phyloP scores from a whole-genome alignment of 495 filamentous ascomycete genomes.

The Gamarada debralockiae region DNA sequence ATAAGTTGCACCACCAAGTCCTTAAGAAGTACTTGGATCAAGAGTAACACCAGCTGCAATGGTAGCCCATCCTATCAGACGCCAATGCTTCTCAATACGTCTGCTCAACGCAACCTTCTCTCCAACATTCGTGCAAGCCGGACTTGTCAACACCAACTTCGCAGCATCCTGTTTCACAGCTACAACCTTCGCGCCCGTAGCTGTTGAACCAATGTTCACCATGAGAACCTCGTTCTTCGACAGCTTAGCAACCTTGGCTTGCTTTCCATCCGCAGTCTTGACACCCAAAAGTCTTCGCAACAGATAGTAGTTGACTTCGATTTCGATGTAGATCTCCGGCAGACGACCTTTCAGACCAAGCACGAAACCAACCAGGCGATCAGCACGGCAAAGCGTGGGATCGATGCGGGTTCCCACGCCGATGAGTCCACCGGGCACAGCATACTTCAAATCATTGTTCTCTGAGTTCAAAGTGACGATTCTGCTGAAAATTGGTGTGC shows the following conservation, averaged over 20 bases:
- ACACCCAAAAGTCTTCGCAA: conserved; percentile 92
- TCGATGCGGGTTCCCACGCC: conserved; percentile 97
- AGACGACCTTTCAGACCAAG: conserved; percentile 88
- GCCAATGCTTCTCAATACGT: conserved; percentile 99
- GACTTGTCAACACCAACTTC: conserved; percentile 78
- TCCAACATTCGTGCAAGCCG: conserved; percentile 87
- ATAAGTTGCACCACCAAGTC: neutral
- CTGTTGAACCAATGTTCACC: conserved; percentile 98
- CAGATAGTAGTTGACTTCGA: conserved; percentile 99
- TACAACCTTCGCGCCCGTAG: conserved; percentile 90
- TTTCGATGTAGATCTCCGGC: conserved; percentile 92
- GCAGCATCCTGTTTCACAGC: conserved; percentile 97
- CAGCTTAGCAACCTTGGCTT: conserved; percentile 97
- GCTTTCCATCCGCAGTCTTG: conserved; percentile 96
- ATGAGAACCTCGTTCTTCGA: conserved; percentile 97
- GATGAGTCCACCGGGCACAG: conserved; percentile 94
- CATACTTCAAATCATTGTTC: conserved; percentile 96
- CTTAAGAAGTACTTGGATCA: conserved; percentile 21
- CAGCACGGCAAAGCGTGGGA: conserved; percentile 94
- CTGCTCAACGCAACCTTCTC: conserved; percentile 96
- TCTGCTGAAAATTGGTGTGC: conserved; percentile 92
- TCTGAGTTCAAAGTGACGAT: conserved; percentile 95
- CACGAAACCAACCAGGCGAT: conserved; percentile 98
- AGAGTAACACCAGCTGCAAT: conserved; percentile 48
- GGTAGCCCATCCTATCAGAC: conserved; percentile 95